phyloP scores from a whole-genome alignment of 352 stramenopile species.

The Phytophthora pluvialis region DNA sequence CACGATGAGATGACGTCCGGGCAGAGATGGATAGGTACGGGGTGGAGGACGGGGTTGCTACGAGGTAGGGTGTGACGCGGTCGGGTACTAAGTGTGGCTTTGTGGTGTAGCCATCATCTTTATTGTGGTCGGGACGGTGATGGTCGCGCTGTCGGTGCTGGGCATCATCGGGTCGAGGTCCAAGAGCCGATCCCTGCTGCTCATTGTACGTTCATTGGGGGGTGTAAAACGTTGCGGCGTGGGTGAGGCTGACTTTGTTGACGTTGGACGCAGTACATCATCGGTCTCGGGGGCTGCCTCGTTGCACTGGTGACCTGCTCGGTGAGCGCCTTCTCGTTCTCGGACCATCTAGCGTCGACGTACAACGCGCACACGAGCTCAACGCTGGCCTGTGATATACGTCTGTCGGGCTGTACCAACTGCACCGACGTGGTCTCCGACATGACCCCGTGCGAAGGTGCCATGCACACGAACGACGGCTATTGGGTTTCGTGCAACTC shows the following conservation, averaged over 20 bases:
- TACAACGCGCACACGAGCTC: conserved; percentile 55
- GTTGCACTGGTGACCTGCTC: conserved; percentile 68
- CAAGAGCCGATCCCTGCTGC: conserved; percentile 79
- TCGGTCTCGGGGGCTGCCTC: conserved; percentile 69
- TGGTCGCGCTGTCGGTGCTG: conserved; percentile 69
- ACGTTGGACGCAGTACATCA: conserved; percentile 57
- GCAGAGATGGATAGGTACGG: conserved; percentile 77
- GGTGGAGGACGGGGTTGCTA: too few relatives aligned
- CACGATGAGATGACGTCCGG: conserved; percentile 72
- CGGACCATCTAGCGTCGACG: conserved; percentile 56
- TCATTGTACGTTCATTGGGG: conserved; percentile 59
- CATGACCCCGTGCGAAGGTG: conserved; percentile 50
- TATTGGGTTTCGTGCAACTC: conserved; percentile 55
- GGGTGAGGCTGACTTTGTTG: too few relatives aligned
- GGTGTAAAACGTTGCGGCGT: too few relatives aligned
- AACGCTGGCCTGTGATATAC: conserved; percentile 71
- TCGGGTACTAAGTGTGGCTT: background rate
- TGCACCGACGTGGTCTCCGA: conserved; percentile 50
- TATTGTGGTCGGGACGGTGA: conserved; percentile 69
- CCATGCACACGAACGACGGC: conserved; percentile 38
- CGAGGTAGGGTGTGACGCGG: too few relatives aligned
- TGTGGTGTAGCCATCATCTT: conserved; percentile 61
- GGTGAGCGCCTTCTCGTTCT: conserved; percentile 71
- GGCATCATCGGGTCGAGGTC: conserved; percentile 70
- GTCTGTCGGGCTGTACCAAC: conserved; percentile 76